These are phyloP conservation scores for Bryum argenteum DNA, from an alignment of 225 moss, liverwort and hornwort species.

Conservation along the genomic window DNA sequence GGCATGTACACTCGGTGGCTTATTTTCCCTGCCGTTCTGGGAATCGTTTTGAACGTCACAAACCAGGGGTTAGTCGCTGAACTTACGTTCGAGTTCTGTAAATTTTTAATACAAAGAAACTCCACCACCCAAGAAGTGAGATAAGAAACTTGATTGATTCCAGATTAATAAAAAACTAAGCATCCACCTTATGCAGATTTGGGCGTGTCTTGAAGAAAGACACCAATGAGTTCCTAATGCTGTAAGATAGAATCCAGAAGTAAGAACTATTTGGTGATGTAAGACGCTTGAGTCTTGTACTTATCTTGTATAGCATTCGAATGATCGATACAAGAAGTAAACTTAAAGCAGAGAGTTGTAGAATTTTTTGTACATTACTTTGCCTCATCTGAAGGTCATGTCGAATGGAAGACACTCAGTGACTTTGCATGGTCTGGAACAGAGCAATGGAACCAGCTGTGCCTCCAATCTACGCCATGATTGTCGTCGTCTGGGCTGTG, in stretches of 20 bases:
- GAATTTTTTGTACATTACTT: neutral
- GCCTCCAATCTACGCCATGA: constrained; percentile 83
- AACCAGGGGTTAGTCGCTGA: constrained; percentile 64
- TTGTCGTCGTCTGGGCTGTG: constrained; percentile 88
- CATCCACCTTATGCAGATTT: constrained; percentile 19
- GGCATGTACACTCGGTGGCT: constrained; percentile 96
- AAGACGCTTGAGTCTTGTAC: constrained; percentile 13
- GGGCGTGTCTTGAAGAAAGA: constrained; percentile 22
- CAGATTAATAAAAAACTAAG: constrained; percentile 3
- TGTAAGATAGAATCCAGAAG: constrained; percentile 19
- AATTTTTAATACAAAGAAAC: neutral
- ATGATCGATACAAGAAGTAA: neutral
- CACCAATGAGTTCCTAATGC: constrained; percentile 15
- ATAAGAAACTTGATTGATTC: neutral
- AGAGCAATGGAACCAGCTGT: constrained; percentile 68
- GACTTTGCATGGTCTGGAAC: constrained; percentile 25
- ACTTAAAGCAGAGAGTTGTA: neutral
- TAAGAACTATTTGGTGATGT: constrained; percentile 21
- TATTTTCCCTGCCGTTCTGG: constrained; percentile 66
- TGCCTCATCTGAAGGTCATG: constrained; percentile 2
- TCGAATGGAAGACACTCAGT: neutral
- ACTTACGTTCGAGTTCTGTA: constrained; percentile 1
- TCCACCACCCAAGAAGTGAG: constrained; percentile 4
- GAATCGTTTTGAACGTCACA: constrained; percentile 55
- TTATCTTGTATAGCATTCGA: neutral